Percentiles rank a stretch among this genome's conserved stretches.
Conservation (phyloP, 345 rosid species). For the Sonneratia alba region DNA sequence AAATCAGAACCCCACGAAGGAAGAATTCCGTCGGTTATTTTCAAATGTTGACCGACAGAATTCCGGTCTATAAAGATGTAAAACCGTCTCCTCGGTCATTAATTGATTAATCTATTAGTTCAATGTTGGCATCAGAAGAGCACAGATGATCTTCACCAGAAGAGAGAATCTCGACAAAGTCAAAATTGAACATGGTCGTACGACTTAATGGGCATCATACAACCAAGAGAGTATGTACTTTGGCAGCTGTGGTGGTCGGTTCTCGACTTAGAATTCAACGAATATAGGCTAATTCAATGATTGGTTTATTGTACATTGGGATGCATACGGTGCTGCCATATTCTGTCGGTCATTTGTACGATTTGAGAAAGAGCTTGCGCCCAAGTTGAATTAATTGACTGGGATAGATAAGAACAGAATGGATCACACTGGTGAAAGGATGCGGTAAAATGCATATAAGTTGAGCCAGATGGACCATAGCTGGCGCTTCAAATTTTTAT, state of each 20-base stretch:
- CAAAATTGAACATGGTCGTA: slow-evolving; percentile 11
- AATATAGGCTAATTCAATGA: slow-evolving; percentile 10
- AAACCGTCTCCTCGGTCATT: too few relatives aligned
- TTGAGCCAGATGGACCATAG: too few relatives aligned
- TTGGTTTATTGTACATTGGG: not conserved
- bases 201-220: not conserved
- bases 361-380: too few relatives aligned
- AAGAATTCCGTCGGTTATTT: too few relatives aligned
- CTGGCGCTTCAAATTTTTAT: too few relatives aligned
- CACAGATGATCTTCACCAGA: not conserved
- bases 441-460: too few relatives aligned
- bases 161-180: slow-evolving; percentile 5
- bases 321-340: not conserved
- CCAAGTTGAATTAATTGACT: too few relatives aligned
- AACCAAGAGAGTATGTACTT: slow-evolving; percentile 1
- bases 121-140: slow-evolving; percentile 10
- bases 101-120: not conserved
- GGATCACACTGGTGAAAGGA: too few relatives aligned
- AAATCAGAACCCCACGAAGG: not conserved
- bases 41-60: too few relatives aligned
- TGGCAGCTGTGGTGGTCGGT: slow-evolving; percentile 11
- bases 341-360: not conserved
- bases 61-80: too few relatives aligned
- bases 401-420: too few relatives aligned
- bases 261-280: slow-evolving; percentile 13